These are phyloP conservation scores for Crassisporium funariophilum DNA, from an alignment of 768 basidiomycete species.

Conservation along the genomic window DNA sequence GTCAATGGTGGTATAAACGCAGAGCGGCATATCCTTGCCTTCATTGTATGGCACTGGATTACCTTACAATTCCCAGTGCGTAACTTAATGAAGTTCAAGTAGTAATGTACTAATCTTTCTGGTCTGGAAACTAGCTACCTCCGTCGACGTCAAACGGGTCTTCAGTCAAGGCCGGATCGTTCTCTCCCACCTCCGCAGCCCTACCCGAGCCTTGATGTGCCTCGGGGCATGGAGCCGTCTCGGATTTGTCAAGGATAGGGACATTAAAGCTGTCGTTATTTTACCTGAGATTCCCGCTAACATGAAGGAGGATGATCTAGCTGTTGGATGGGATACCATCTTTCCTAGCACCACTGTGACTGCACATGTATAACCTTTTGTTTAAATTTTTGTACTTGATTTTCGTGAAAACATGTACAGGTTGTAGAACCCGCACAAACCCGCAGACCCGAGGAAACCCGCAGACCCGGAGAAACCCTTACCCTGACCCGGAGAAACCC, in stretches of 20 bases:
- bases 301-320: slow-evolving; percentile 1
- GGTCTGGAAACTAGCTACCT: slow-evolving; percentile 18
- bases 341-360: too few species aligned
- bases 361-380: too few species aligned
- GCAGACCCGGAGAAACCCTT: neutral
- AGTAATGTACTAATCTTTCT: neutral
- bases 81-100: slow-evolving; percentile 11
- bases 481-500: neutral
- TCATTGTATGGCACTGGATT: slow-evolving; percentile 11
- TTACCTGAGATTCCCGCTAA: slow-evolving; percentile 9
- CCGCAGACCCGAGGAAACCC: neutral
- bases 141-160: slow-evolving; percentile 21
- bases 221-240: slow-evolving; percentile 30
- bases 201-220: slow-evolving; percentile 24
- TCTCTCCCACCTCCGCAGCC: neutral
- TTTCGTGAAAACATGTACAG: too few species aligned
- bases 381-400: too few species aligned
- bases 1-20: slow-evolving; percentile 13
- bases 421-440: neutral
- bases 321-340: slow-evolving; percentile 2
- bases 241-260: slow-evolving; percentile 26
- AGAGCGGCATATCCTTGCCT: slow-evolving; percentile 11
- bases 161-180: slow-evolving; percentile 20
- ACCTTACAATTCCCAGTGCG: neutral
- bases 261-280: slow-evolving; percentile 10